phyloP scores from a whole-genome alignment of 176 grass and related monocot genomes.

The Zizania latifolia region DNA sequence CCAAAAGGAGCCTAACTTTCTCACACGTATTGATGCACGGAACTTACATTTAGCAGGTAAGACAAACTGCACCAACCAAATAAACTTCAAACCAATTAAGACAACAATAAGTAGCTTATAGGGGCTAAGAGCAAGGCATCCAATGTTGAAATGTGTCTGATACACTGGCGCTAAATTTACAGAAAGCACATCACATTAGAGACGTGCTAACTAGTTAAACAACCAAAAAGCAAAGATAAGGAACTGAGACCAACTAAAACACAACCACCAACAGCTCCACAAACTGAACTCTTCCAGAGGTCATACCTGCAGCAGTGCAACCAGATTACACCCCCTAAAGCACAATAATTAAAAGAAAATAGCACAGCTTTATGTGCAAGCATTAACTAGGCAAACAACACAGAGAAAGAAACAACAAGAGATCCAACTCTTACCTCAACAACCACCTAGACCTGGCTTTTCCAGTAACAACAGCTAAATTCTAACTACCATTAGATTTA shows the following conservation, averaged over 20 bases:
- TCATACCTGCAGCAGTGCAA: background rate
- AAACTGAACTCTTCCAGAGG: background rate
- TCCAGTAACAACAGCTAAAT: conserved; percentile 3
- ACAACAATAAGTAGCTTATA: conserved; percentile 3
- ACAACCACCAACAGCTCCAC: background rate
- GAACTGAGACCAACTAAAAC: conserved; percentile 1
- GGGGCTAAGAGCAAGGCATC: background rate
- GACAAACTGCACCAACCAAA: background rate
- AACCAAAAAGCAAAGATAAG: conserved; percentile 24
- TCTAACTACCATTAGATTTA: conserved; percentile 7
- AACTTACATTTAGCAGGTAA: background rate
- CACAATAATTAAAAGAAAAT: background rate
- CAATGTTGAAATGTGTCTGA: background rate
- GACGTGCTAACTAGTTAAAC: background rate
- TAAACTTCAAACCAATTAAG: conserved; percentile 21
- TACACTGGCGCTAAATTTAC: background rate
- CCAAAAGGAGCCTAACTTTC: background rate
- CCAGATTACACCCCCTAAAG: background rate
- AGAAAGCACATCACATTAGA: background rate
- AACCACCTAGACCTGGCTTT: conserved; percentile 4
- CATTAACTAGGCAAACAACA: conserved; percentile 12
- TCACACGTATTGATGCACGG: background rate
- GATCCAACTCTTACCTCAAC: conserved; percentile 14
- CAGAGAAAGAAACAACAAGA: conserved; percentile 14
- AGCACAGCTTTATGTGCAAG: background rate